Base-by-base conservation (phyloP, 2,329 filamentous ascomycete species). In the Trichophyton rubrum region DNA sequence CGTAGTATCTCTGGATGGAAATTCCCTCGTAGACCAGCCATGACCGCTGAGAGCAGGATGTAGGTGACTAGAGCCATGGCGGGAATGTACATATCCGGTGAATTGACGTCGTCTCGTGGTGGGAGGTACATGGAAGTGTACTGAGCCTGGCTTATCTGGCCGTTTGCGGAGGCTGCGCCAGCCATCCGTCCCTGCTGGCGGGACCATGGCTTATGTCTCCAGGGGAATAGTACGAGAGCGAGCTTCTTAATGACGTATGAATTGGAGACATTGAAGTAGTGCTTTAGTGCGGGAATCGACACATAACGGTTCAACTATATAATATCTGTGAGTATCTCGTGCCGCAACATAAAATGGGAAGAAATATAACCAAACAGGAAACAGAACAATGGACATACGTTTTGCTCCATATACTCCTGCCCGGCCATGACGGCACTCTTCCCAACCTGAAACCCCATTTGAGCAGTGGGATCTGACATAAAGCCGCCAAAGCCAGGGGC, bases 221-320 rank as follows among this genome's bases (percentile, higher is more conserved):
- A 99, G 59, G 93, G 93, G 75, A 97, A 96, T 63, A 99, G 85
- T 62, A 99, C 92, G 62, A 99, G 84, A 71, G 87, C 85, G 62
- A 99, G 82, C 77, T 99, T 99, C 77, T 87, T 90, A 71, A 95
- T 80, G 71, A 99, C 93, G 75, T 99, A 99, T 62, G 84, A 88
- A 80, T 99, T 99, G 66, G 91, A 95, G 65, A 99, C 93, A 77
- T 97, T 96, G 79, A 99, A 99, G 81, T 97, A 99, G 77, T 96
- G 93, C 76, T 99, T 99, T 51, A 99, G 82, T 17, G 90, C 89
- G 13, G 88, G 87, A 67, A 97, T 88, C 70, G 91, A 96, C 75
- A 99, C 86, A 76, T 92, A 96, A 74, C 85, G 84, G 68, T 86
- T 87, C 68, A 89, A 78, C 86, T 88, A 62, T 17, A 9, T 38